phyloP scores from a whole-genome alignment of 495 filamentous ascomycete species.

The Hypoxylon fuscum region DNA sequence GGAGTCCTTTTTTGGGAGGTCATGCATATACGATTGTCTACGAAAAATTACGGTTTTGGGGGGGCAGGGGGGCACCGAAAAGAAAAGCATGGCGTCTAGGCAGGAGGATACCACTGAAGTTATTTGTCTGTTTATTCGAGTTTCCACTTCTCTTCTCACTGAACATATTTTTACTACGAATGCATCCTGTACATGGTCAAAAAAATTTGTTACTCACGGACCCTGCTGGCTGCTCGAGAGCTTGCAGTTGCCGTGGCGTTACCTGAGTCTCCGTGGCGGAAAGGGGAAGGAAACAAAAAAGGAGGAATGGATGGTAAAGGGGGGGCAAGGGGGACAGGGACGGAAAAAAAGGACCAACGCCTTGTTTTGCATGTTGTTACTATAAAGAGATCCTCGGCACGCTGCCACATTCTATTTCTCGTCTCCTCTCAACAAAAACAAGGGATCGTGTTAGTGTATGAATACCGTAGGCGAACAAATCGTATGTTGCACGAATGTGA shows the following conservation, averaged over 20 bases:
- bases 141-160: constrained; percentile 13
- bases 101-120: constrained; percentile 45
- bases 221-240: background rate
- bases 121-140: constrained; percentile 17
- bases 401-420: constrained; percentile 10
- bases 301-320: constrained; percentile 6
- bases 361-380: constrained; percentile 12
- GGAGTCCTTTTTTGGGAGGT: constrained; percentile 5
- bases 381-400: constrained; percentile 31
- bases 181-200: constrained; percentile 1
- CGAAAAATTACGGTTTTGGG: constrained; percentile 35
- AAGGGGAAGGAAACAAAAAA: constrained; percentile 1
- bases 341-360: constrained; percentile 7
- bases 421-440: background rate
- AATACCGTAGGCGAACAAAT: constrained; percentile 5
- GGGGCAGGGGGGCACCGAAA: constrained; percentile 12
- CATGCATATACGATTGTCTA: constrained; percentile 35
- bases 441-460: no score
- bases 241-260: background rate
- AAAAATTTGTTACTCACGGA: background rate
- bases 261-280: background rate
- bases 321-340: background rate
- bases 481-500: constrained; percentile 27
- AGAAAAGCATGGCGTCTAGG: constrained; percentile 46
- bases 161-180: constrained; percentile 18